Evolutionary conservation across 2,329 filamentous ascomycete genomes (phyloP).

Genomic region (Pseudocercospora vitis): DNA sequence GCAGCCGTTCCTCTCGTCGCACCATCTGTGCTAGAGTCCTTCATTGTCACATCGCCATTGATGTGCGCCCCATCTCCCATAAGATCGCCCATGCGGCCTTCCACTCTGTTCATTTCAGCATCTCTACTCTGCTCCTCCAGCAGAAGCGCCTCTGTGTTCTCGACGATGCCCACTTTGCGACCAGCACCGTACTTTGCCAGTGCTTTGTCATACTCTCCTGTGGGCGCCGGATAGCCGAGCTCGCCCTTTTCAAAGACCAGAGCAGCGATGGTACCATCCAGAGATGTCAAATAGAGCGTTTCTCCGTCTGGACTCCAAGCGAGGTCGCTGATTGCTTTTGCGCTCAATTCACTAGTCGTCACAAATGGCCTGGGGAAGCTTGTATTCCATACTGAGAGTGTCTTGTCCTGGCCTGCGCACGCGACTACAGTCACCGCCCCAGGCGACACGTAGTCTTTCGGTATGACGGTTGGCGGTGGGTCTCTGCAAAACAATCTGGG

Average conservation of each 20-base stretch:
- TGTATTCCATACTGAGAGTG: constrained; percentile 95
- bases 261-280: constrained; percentile 85
- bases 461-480: constrained; percentile 55
- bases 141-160: constrained; percentile 83
- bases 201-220: constrained; percentile 88
- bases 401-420: constrained; percentile 95
- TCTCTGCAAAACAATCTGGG: constrained; percentile 81
- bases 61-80: constrained; percentile 73
- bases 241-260: constrained; percentile 83
- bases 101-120: constrained; percentile 82
- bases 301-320: constrained; percentile 92
- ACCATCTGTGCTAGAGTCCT: constrained; percentile 40
- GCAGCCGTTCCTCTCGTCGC: constrained; percentile 27
- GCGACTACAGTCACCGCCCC: constrained; percentile 85
- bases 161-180: constrained; percentile 84
- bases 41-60: constrained; percentile 42
- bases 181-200: constrained; percentile 90
- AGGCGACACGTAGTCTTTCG: constrained; percentile 44
- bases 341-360: constrained; percentile 82
- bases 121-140: constrained; percentile 86
- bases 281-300: constrained; percentile 78
- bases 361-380: constrained; percentile 89
- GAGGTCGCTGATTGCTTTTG: constrained; percentile 90
- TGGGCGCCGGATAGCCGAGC: constrained; percentile 80
- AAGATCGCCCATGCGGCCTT: constrained; percentile 95